phyloP scores from a whole-genome alignment of 106 monocot species.

The Gastrodia elata region DNA sequence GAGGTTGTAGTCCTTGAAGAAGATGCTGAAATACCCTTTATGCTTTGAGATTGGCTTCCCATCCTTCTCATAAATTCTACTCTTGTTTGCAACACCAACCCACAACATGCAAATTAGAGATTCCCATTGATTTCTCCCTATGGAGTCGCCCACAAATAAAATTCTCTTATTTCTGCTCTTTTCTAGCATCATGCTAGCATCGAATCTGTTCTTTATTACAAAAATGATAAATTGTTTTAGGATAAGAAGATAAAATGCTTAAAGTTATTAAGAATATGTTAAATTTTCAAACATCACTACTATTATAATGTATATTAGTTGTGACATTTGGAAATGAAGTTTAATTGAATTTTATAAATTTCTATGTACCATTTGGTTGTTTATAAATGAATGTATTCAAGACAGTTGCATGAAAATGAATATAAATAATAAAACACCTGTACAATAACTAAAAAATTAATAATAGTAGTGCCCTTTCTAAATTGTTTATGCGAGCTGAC shows the following conservation, averaged over 20 bases:
- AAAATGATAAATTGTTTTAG: neutral
- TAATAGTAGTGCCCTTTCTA: no score
- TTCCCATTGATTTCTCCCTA: slow-evolving; percentile 97
- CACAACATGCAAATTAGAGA: slow-evolving; percentile 80
- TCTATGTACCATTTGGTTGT: no score
- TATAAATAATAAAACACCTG: no score
- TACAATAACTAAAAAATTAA: no score
- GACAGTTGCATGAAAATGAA: no score
- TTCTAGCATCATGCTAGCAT: slow-evolving; percentile 64
- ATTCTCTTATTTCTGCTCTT: slow-evolving; percentile 59
- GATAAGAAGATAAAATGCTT: neutral
- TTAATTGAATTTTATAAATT: no score
- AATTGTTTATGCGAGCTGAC: no score
- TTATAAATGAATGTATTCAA: no score
- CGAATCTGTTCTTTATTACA: slow-evolving; percentile 27
- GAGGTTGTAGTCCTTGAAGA: slow-evolving; percentile 61
- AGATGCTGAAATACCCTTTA: slow-evolving; percentile 66
- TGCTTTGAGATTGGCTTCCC: slow-evolving; percentile 86
- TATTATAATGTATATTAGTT: no score
- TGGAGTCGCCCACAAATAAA: slow-evolving; percentile 74
- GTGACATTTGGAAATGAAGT: no score
- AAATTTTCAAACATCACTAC: no score
- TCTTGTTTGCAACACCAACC: slow-evolving; percentile 15
- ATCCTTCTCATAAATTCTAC: slow-evolving; percentile 44
- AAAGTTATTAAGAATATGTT: no score